Base-by-base conservation (phyloP, 805 yeast species). In the Candida arabinofermentans region DNA sequence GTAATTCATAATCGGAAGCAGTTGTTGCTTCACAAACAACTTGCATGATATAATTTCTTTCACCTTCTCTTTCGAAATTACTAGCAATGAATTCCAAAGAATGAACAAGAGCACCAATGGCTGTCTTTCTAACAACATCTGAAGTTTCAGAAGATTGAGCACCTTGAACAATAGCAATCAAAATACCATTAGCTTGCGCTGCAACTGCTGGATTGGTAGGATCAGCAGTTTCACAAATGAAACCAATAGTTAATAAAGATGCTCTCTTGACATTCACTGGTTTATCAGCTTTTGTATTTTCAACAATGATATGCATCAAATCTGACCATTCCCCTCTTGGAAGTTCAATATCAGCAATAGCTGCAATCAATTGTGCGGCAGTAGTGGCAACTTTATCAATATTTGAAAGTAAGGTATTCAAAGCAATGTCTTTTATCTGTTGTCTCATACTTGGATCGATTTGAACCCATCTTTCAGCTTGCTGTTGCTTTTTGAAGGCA, bases 11-110 rank as follows among this genome's bases (percentile, higher is more conserved):
- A 57, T 83, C 85, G 27, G 77, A 75, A 18, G 95, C 86, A 64
- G 91, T 96, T n/a, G 99, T 90, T 14, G 97, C 96, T 67, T 93
- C 98, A 68, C 99, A 93, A 13, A 93, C 97, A 33, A 93, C 97
- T 71, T 89, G 96, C 99, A 93, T 93, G 63, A 93, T 86, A 66
- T 85, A 89, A 63, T 93, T 90, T 59, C 99, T 79, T 71, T 93
- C 99, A 46, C 93, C 95, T 59, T 91, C 98, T 45, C 85, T 77
- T 54, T 81, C 89, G 71, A 93, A 93, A 66, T 93, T 93, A 57
- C 73, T 75, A 47, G 84, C 80, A 65, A 93, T 88, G 64, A 91
- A 93, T 51, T 83, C 95, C 53, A 93, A 75, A 24, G 98, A 89
- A 66, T 85, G 86, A 34, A 86, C 95, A 47, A 93, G 75, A 2